Conservation (phyloP, 2,329 filamentous ascomycete species). For the Nothophoma quercina region DNA sequence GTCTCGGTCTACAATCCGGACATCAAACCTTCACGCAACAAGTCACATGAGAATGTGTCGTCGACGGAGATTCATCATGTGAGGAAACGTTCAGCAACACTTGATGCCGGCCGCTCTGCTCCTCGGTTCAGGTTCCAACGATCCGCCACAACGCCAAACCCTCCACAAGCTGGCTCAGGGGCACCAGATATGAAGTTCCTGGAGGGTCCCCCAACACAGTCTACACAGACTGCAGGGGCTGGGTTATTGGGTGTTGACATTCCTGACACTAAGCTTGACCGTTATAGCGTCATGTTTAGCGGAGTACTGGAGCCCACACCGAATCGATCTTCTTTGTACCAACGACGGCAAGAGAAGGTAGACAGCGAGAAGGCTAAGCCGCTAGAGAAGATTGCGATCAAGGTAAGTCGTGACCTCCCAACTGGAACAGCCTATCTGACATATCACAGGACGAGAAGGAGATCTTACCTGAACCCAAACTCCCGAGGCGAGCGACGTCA, state of each 20-base stretch:
- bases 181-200: not conserved
- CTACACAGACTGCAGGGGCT: not conserved
- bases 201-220: not conserved
- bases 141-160: conserved; percentile 27
- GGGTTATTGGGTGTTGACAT: conserved; percentile 75
- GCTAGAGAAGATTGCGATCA: conserved; percentile 39
- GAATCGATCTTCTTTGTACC: conserved; percentile 40
- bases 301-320: conserved; percentile 65
- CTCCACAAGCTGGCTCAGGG: conserved; percentile 11
- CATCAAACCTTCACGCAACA: conserved; percentile 40
- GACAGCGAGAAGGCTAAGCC: conserved; percentile 47
- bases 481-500: conserved; percentile 45
- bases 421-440: conserved; percentile 14
- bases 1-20: conserved; percentile 38
- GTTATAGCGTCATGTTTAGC: conserved; percentile 95
- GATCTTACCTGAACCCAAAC: conserved; percentile 24
- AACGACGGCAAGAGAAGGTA: conserved; percentile 45
- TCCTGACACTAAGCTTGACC: conserved; percentile 79
- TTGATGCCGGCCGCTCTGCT: conserved; percentile 5
- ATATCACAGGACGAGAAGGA: conserved; percentile 26
- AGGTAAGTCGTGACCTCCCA: conserved; percentile 33
- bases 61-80: conserved; percentile 25
- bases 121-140: conserved; percentile 21
- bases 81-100: conserved; percentile 22
- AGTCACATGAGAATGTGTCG: conserved; percentile 28